A percentile compares a stretch with the other conserved stretches of the same genome.
Evolutionary conservation across 306 rosid genomes (phyloP).

Genomic region (Ochetophila trinervis): DNA sequence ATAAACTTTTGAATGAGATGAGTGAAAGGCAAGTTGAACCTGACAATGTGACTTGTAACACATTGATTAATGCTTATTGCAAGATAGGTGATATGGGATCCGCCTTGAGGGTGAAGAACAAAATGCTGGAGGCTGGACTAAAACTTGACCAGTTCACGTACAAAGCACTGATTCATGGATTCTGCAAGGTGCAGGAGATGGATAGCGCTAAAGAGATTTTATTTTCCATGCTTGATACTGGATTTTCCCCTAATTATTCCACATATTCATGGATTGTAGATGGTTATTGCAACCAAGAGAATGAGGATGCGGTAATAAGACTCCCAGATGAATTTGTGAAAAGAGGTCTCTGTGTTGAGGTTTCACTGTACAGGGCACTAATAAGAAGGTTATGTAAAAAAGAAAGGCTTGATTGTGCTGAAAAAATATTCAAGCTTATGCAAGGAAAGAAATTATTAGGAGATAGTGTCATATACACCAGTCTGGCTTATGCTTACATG

Average conservation of each 20-base stretch:
- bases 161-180: slow-evolving; percentile 80
- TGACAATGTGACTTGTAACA: slow-evolving; percentile 84
- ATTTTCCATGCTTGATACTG: slow-evolving; percentile 64
- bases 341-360: slow-evolving; percentile 55
- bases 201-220: slow-evolving; percentile 56
- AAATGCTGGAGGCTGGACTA: slow-evolving; percentile 71
- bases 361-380: slow-evolving; percentile 71
- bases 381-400: slow-evolving; percentile 72
- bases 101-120: slow-evolving; percentile 70
- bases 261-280: slow-evolving; percentile 79
- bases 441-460: slow-evolving; percentile 50
- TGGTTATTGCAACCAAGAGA: slow-evolving; percentile 52
- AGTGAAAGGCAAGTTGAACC: slow-evolving; percentile 66
- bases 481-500: slow-evolving; percentile 70
- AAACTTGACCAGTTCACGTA: slow-evolving; percentile 71
- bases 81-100: slow-evolving; percentile 75
- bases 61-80: slow-evolving; percentile 83
- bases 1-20: slow-evolving; percentile 79
- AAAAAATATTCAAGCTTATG: slow-evolving; percentile 52
- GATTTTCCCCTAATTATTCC: slow-evolving; percentile 61
- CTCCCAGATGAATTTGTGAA: slow-evolving; percentile 59
- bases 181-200: slow-evolving; percentile 56
- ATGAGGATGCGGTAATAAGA: slow-evolving; percentile 50
- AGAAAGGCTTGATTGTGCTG: slow-evolving; percentile 57
- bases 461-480: slow-evolving; percentile 63